Evolutionary conservation across 257 asterid genomes (phyloP).

Genomic region (Nicotiana benthamiana): DNA sequence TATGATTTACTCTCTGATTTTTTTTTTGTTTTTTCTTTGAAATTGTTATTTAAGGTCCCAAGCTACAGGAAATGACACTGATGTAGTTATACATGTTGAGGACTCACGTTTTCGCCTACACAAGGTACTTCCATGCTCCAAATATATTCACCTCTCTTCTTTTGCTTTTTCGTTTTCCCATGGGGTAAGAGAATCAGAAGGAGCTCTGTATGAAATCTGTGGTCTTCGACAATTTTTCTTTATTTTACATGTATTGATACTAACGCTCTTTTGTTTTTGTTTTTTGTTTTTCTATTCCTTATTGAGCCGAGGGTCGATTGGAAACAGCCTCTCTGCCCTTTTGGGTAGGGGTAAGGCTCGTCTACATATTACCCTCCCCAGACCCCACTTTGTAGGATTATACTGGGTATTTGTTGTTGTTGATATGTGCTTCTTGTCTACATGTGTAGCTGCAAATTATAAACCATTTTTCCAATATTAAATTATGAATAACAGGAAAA

Average conservation of each 20-base stretch:
- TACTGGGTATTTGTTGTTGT: too few species aligned
- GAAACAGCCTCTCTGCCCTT: too few species aligned
- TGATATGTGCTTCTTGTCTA: neutral
- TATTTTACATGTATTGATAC: too few species aligned
- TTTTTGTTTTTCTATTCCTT: too few species aligned
- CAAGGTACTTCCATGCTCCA: conserved; percentile 31
- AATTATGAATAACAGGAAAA: neutral
- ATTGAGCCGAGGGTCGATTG: too few species aligned
- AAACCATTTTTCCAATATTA: neutral
- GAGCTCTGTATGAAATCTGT: neutral
- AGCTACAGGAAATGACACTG: conserved; percentile 36
- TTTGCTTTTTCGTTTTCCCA: neutral
- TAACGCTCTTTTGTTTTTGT: too few species aligned
- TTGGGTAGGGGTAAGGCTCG: too few species aligned
- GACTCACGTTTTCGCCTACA: conserved; percentile 50
- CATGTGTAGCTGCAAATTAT: neutral
- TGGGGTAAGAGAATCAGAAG: neutral
- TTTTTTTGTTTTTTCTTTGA: neutral
- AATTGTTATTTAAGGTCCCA: conserved; percentile 23
- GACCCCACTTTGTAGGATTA: too few species aligned
- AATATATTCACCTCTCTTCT: neutral
- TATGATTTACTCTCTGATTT: neutral
- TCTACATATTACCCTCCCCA: too few species aligned
- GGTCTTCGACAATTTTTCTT: neutral
- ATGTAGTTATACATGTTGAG: conserved; percentile 56